These are phyloP conservation scores for Penicillium frequentans DNA, from an alignment of 2,329 filamentous ascomycete genomes.

Conservation along the genomic window DNA sequence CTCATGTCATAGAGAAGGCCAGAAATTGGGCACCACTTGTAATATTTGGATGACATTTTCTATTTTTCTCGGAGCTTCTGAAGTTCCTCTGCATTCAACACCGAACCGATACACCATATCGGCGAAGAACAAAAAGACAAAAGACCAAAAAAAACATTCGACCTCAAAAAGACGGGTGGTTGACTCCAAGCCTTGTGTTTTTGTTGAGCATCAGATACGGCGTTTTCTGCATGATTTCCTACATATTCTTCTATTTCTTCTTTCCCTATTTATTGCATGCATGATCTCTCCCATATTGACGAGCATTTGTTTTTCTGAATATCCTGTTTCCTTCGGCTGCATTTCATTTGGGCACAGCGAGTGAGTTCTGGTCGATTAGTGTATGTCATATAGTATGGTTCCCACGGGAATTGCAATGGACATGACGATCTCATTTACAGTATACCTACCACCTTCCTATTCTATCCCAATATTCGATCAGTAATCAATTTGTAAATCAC, in stretches of 20 bases:
- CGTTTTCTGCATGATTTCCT: slow-evolving; percentile 19
- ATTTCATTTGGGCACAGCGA: slow-evolving; percentile 27
- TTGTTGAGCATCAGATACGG: slow-evolving; percentile 23
- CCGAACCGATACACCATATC: background rate
- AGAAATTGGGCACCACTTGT: slow-evolving; percentile 26
- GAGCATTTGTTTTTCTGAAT: slow-evolving; percentile 4
- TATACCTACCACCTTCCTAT: background rate
- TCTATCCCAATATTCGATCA: background rate
- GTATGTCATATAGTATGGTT: slow-evolving; percentile 23
- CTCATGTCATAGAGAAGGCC: slow-evolving; percentile 42
- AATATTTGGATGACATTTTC: slow-evolving; percentile 24
- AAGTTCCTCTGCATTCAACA: slow-evolving; percentile 6
- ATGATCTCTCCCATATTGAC: slow-evolving; percentile 10
- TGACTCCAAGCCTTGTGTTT: slow-evolving; percentile 9
- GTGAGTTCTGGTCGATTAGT: slow-evolving; percentile 27
- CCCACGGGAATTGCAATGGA: slow-evolving; percentile 18
- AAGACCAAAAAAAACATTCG: slow-evolving; percentile 10
- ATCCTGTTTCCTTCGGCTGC: slow-evolving; percentile 1
- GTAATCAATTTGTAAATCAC: background rate
- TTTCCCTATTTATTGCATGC: slow-evolving; percentile 3
- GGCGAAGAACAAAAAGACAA: slow-evolving; percentile 2
- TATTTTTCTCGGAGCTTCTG: slow-evolving; percentile 11
- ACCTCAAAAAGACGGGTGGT: slow-evolving; percentile 15
- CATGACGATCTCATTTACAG: slow-evolving; percentile 11
- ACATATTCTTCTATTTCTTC: background rate